phyloP scores from a whole-genome alignment of 441 rosid genomes.

The Pelargonium cotyledonis region DNA sequence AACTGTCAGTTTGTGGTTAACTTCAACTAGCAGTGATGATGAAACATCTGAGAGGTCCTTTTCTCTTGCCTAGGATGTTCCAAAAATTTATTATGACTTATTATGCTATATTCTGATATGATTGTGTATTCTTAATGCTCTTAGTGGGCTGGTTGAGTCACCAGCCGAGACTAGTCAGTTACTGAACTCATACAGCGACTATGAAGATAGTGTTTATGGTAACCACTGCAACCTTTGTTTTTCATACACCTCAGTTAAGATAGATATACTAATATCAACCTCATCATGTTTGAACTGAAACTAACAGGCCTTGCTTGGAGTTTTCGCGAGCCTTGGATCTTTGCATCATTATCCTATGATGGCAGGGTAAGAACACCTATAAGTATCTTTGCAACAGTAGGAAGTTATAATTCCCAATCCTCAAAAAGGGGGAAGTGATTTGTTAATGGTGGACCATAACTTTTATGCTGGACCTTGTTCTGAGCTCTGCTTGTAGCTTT shows the following conservation, averaged over 20 bases:
- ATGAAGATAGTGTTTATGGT: conserved; percentile 91
- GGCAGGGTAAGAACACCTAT: conserved; percentile 60
- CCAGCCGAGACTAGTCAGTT: not conserved
- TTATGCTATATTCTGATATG: conserved; percentile 13
- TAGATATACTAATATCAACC: conserved; percentile 9
- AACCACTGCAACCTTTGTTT: conserved; percentile 20
- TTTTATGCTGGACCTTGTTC: not conserved
- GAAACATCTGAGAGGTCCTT: conserved; percentile 43
- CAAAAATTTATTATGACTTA: not conserved
- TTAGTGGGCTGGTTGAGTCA: not conserved
- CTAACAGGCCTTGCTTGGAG: conserved; percentile 88
- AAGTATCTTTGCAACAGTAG: too few relatives aligned
- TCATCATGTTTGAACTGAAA: conserved; percentile 19
- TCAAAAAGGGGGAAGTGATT: too few relatives aligned
- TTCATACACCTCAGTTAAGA: not conserved
- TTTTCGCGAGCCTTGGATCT: conserved; percentile 82
- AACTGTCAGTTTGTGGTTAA: conserved; percentile 74
- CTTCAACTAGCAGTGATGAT: conserved; percentile 41
- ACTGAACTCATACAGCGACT: conserved; percentile 67
- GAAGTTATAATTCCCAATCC: too few relatives aligned
- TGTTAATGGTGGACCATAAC: not conserved
- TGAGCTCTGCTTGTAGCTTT: not conserved
- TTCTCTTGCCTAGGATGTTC: conserved; percentile 2
- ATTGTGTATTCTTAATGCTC: conserved; percentile 6
- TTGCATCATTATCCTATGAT: conserved; percentile 90